These are phyloP conservation scores for Diaporthe helianthi DNA, from an alignment of 2,329 filamentous ascomycete species.

Conservation along the genomic window DNA sequence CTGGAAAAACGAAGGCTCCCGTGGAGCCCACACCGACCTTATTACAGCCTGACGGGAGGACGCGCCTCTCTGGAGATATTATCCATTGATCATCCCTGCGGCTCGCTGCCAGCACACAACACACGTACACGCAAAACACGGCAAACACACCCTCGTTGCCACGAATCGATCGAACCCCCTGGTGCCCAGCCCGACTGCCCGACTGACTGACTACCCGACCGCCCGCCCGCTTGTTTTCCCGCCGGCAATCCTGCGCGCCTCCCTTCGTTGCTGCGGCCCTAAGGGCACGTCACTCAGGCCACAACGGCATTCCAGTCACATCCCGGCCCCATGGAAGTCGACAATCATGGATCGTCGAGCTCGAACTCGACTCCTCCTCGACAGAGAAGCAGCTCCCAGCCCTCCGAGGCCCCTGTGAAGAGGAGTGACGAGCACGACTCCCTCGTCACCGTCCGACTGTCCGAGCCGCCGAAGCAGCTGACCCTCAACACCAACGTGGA, in stretches of 20 bases:
- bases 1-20: slow-evolving; percentile 13
- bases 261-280: slow-evolving; percentile 17
- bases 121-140: not conserved
- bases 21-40: slow-evolving; percentile 33
- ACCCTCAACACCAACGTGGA: slow-evolving; percentile 42
- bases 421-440: slow-evolving; percentile 57
- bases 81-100: slow-evolving; percentile 30
- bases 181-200: not conserved
- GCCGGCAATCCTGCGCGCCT: slow-evolving; percentile 16
- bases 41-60: slow-evolving; percentile 31
- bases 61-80: slow-evolving; percentile 33
- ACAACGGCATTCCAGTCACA: slow-evolving; percentile 34
- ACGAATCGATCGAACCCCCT: slow-evolving; percentile 10
- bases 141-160: not conserved
- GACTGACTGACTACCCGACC: not conserved
- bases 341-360: slow-evolving; percentile 32
- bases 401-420: slow-evolving; percentile 34
- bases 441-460: slow-evolving; percentile 72
- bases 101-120: slow-evolving; percentile 26
- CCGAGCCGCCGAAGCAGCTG: slow-evolving; percentile 53
- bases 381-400: slow-evolving; percentile 35
- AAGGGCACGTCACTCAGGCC: slow-evolving; percentile 23
- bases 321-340: slow-evolving; percentile 33
- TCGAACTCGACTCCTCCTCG: slow-evolving; percentile 31
- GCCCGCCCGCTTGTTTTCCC: not conserved